phyloP scores from a whole-genome alignment of 768 basidiomycete species.

The Pisolithus marmoratus region DNA sequence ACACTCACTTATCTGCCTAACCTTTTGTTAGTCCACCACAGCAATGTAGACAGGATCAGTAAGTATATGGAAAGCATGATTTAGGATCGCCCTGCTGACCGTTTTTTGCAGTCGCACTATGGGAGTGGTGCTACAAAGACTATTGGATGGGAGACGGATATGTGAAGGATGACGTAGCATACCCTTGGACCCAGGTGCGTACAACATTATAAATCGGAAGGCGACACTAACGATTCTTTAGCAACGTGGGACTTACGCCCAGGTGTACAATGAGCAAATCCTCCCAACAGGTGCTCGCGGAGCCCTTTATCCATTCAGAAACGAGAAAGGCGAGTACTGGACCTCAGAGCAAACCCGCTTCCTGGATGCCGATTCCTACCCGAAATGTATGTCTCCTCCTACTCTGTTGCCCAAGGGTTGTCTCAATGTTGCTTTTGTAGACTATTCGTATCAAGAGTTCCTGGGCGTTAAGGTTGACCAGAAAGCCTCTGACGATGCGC shows the following conservation, averaged over 20 bases:
- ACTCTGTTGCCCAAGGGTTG: too few relatives aligned
- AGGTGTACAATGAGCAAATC: constrained; percentile 18
- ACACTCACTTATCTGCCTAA: neutral
- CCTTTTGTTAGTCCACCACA: constrained; percentile 15
- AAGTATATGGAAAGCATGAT: neutral
- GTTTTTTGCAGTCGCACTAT: constrained; percentile 16
- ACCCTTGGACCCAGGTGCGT: constrained; percentile 20
- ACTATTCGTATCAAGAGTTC: constrained; percentile 24
- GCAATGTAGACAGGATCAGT: constrained; percentile 21
- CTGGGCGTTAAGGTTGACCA: constrained; percentile 21
- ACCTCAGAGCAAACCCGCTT: constrained; percentile 20
- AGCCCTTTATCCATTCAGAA: constrained; percentile 17
- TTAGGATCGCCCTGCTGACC: neutral
- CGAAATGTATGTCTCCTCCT: constrained; percentile 13
- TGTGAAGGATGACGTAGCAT: constrained; percentile 2
- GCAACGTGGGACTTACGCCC: constrained; percentile 16
- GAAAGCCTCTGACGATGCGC: constrained; percentile 5
- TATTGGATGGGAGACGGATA: constrained; percentile 26
- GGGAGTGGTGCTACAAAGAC: constrained; percentile 26
- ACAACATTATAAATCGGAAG: too few relatives aligned
- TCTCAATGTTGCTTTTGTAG: neutral
- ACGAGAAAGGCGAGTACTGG: constrained; percentile 19
- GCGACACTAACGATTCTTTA: neutral
- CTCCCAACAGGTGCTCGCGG: constrained; percentile 13
- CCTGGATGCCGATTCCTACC: constrained; percentile 10